These are phyloP conservation scores for Botrytis hyacinthi DNA, from an alignment of 2,329 filamentous ascomycete species.

Conservation along the genomic window DNA sequence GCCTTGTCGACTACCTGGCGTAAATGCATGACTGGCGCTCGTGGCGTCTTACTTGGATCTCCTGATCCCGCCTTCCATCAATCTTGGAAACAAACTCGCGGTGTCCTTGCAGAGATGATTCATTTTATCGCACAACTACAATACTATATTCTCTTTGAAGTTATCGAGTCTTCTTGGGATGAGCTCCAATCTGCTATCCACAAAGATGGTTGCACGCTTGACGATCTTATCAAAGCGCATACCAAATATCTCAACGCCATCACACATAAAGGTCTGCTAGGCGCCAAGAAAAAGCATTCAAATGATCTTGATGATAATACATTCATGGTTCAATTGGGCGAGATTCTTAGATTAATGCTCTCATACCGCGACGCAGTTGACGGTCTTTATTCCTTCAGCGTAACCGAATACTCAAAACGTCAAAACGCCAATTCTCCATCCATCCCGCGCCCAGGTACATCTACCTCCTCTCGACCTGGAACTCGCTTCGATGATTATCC, in stretches of 20 bases:
- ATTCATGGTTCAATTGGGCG: conserved; percentile 88
- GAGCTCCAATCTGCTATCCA: conserved; percentile 79
- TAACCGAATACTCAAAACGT: conserved; percentile 88
- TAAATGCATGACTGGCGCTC: conserved; percentile 89
- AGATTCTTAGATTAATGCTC: conserved; percentile 91
- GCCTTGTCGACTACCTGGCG: conserved; percentile 88
- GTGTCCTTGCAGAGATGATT: conserved; percentile 93
- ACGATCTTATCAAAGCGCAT: conserved; percentile 92
- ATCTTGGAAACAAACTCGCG: conserved; percentile 88
- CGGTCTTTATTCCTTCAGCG: conserved; percentile 89
- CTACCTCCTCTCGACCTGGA: conserved; percentile 35
- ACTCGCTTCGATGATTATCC: conserved; percentile 33
- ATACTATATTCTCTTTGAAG: conserved; percentile 98
- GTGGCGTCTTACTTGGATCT: conserved; percentile 77
- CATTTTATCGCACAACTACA: conserved; percentile 97
- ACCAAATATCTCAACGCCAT: conserved; percentile 88
- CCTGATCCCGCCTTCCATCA: conserved; percentile 66
- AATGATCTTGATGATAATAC: conserved; percentile 58
- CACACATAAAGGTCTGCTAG: conserved; percentile 91
- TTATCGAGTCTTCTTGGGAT: conserved; percentile 95
- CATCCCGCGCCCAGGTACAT: conserved; percentile 26
- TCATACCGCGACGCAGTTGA: conserved; percentile 91
- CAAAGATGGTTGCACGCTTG: conserved; percentile 84
- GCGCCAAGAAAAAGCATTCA: conserved; percentile 56
- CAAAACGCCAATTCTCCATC: conserved; percentile 55